A percentile compares a stretch with the other conserved stretches of the same genome.
Conservation (phyloP, 768 basidiomycete genomes). For the Leccinellum rugosiceps region DNA sequence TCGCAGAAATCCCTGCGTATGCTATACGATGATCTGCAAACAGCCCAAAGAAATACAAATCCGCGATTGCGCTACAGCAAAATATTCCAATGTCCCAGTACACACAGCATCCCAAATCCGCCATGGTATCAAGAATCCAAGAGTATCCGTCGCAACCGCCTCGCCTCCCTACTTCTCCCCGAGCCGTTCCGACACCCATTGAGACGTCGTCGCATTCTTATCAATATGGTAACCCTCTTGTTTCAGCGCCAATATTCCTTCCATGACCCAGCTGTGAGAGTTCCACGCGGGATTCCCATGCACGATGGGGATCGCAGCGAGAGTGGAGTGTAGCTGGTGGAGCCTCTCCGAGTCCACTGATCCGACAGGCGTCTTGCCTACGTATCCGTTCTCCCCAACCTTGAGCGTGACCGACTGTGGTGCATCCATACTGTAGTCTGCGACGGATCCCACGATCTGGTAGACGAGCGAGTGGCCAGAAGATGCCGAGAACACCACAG, state of each 20-base stretch:
- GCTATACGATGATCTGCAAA: constrained; percentile 17
- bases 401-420: constrained; percentile 33
- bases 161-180: constrained; percentile 21
- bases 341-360: constrained; percentile 28
- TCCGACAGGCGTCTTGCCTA: constrained; percentile 22
- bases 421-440: constrained; percentile 30
- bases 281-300: constrained; percentile 29
- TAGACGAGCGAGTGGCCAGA: constrained; percentile 31
- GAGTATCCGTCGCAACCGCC: constrained; percentile 5
- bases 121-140: constrained; percentile 22
- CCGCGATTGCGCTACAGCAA: constrained; percentile 8
- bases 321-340: constrained; percentile 27
- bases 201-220: constrained; percentile 28
- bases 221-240: constrained; percentile 29
- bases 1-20: constrained; percentile 6
- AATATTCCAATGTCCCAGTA: constrained; percentile 19
- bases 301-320: constrained; percentile 24
- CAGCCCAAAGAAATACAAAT: constrained; percentile 24
- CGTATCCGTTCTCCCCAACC: constrained; percentile 28
- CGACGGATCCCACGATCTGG: constrained; percentile 27
- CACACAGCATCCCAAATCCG: constrained; percentile 14
- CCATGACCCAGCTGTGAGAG: constrained; percentile 32
- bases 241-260: constrained; percentile 28
- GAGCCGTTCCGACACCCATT: constrained; percentile 30
- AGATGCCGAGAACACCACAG: constrained; percentile 26